Evolutionary conservation across 2,329 filamentous ascomycete genomes (phyloP).

Genomic region (Paramyrothecium sp.): DNA sequence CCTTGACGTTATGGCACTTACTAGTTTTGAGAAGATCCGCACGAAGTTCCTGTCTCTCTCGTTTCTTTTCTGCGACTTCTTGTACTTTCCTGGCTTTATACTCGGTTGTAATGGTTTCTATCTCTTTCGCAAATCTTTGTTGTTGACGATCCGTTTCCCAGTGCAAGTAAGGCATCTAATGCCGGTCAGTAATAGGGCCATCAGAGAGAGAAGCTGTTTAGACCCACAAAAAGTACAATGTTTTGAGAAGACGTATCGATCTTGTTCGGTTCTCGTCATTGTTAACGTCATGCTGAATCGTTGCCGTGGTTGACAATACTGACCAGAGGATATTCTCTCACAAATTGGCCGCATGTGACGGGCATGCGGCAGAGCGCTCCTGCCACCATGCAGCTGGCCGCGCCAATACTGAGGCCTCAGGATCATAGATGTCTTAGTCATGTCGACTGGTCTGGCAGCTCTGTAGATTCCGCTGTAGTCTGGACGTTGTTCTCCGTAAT

Average conservation of each 20-base stretch:
- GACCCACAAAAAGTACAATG: neutral
- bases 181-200: neutral
- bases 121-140: neutral
- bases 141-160: neutral
- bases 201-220: too few species aligned
- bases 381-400: neutral
- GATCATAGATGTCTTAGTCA: neutral
- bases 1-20: too few species aligned
- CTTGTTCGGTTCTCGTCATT: neutral
- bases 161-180: slow-evolving; percentile 1
- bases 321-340: neutral
- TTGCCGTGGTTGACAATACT: too few species aligned
- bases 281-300: too few species aligned
- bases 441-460: neutral
- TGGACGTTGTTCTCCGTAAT: neutral
- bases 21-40: too few species aligned
- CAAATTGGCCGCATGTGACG: neutral
- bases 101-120: neutral
- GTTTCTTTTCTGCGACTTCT: neutral
- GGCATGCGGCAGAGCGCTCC: neutral
- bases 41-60: too few species aligned
- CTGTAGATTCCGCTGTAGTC: neutral
- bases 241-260: neutral
- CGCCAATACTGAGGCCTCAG: too few species aligned
- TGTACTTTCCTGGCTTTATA: neutral